Percentiles rank a stretch among this genome's conserved stretches.
Evolutionary conservation across 1,139 yeast species (phyloP).

Genomic region (Yamadazyma spencermartinsiae): DNA sequence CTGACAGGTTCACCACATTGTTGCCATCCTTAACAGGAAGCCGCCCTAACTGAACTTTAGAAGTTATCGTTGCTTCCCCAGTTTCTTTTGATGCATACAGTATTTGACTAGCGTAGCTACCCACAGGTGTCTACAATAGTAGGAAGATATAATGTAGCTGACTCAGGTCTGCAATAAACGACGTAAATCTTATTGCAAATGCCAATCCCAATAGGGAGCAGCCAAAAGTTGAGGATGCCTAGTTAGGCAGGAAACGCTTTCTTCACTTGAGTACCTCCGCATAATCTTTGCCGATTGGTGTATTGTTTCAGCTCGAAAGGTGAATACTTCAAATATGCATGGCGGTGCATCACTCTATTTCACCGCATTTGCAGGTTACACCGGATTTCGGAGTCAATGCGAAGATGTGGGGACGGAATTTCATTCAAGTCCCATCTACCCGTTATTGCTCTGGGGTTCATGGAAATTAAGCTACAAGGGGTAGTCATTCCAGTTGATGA

Average conservation of each 20-base stretch:
- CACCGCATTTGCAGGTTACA: background rate
- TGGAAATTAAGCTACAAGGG: background rate
- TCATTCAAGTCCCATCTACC: background rate
- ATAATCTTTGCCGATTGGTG: background rate
- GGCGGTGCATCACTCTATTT: background rate
- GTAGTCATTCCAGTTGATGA: too few species aligned
- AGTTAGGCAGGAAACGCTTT: conserved; percentile 1
- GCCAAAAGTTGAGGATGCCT: background rate
- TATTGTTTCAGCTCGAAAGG: too few species aligned
- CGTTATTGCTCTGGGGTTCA: background rate
- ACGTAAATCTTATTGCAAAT: background rate
- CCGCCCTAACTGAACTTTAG: too few species aligned
- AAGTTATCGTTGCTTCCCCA: background rate
- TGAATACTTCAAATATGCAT: too few species aligned
- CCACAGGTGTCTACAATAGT: too few species aligned
- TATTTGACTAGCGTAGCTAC: too few species aligned
- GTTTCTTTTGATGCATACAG: background rate
- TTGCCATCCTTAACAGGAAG: background rate
- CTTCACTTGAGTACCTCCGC: background rate
- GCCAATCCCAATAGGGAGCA: background rate
- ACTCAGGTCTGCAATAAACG: background rate
- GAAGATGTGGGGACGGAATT: conserved; percentile 2
- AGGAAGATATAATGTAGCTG: too few species aligned
- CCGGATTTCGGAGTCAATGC: background rate
- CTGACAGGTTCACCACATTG: background rate